Percentiles rank a stretch among this genome's conserved stretches.
phyloP scores from a whole-genome alignment of 495 filamentous ascomycete genomes.

The Neurospora hispaniola region DNA sequence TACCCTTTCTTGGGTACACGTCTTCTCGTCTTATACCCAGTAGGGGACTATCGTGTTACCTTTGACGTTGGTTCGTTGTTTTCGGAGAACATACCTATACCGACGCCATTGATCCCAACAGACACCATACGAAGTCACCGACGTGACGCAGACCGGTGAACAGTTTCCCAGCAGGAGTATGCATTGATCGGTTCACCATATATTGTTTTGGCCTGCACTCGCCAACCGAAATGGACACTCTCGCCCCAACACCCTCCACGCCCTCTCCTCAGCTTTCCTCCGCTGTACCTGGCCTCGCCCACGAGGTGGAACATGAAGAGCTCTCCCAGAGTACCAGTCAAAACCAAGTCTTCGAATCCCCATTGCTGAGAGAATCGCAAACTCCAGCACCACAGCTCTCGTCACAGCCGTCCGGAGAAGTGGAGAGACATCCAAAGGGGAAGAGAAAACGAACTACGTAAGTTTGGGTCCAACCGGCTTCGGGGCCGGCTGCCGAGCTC shows the following conservation, averaged over 20 bases:
- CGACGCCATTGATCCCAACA: not conserved
- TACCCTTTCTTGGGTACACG: not conserved
- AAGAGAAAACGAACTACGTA: constrained; percentile 48
- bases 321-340: not conserved
- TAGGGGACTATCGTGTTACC: not conserved
- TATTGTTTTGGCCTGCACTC: not conserved
- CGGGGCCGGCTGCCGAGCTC: not conserved
- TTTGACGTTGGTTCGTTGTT: not conserved
- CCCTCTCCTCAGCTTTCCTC: not conserved
- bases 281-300: not conserved
- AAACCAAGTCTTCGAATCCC: not conserved
- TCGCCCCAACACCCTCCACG: not conserved
- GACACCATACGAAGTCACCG: not conserved
- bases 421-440: constrained; percentile 33
- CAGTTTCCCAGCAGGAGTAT: not conserved
- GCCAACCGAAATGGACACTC: not conserved
- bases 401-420: constrained; percentile 4
- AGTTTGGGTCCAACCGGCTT: constrained; percentile 9
- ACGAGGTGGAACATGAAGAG: not conserved
- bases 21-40: not conserved
- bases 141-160: not conserved
- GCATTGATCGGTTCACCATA: not conserved
- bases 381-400: not conserved
- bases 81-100: not conserved
- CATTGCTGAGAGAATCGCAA: not conserved